Evolutionary conservation across 106 monocot species (phyloP), one percentile per base, ranked within the genome.

Genomic region (Posidonia australis): DNA sequence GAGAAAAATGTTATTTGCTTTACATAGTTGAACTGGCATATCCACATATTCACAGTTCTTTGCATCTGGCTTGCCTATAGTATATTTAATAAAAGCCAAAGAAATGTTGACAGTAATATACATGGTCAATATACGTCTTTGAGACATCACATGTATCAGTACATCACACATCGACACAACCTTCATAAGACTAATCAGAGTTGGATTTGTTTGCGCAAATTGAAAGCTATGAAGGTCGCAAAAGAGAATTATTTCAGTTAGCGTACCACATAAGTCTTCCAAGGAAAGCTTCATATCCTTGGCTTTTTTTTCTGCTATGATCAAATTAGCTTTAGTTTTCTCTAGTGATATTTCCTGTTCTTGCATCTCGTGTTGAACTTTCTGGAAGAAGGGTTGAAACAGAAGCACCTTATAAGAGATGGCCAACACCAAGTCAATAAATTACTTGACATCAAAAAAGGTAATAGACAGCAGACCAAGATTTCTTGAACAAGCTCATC

Each of bases 401-500:
- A n/a, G 9, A 42, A 41, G 19, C 36, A 61, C n/a, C 12, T 19
- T 5, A 42, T 61, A 61, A 61, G 21, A 21, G 21, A 61, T 16
- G 11, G 13, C 2, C 41, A 1, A 61, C 12, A 24, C 28, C n/a
- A 26, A 57, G 56, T 24, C 12, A 57, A 57, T 25, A 13, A 28
- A 57, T 21, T 1, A 21, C 21, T 11, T 21, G 22, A 19, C 9
- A 27, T 13, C 9, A 13, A 57, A 25, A 70, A 28, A 65, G 43
- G 54, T 18, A 10, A 52, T 13, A 19, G 9, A 53, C 7, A 70
- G 76, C 78, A 65, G n/a, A 98, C 96, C 66, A 59, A 77, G 42
- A 90, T 84, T 78, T 98, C 90, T 73, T 78, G 74, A 62, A 77
- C 63, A 75, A 91, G 76, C 67, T 91, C 96, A 17, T 79, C 83